Evolutionary conservation across 2,329 filamentous ascomycete species (phyloP).

Genomic region (Beauveria scarabaeidicola): DNA sequence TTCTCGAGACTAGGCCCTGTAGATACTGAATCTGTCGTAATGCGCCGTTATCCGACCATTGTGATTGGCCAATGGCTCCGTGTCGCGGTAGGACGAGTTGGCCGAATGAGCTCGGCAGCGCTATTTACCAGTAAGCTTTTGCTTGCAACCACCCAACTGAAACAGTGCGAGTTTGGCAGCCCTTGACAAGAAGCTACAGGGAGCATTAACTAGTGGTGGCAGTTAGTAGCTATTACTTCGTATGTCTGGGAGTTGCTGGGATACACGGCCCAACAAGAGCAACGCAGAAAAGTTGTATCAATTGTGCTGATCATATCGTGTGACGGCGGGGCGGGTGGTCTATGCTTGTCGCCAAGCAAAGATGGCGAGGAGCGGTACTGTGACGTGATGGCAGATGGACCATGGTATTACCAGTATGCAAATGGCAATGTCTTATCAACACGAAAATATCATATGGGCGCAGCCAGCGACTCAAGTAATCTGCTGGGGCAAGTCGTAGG

Average conservation of each 20-base stretch:
- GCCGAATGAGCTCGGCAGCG: no score
- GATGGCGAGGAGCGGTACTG: background rate
- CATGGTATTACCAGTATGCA: background rate
- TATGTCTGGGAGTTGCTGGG: background rate
- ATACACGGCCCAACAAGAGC: background rate
- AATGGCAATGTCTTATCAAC: constrained; percentile 4
- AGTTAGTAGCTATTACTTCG: background rate
- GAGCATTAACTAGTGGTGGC: background rate
- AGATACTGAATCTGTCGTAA: constrained; percentile 1
- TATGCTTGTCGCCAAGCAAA: background rate
- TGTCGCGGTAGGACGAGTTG: background rate
- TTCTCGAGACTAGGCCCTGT: background rate
- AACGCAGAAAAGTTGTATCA: background rate
- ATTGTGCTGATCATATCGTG: background rate
- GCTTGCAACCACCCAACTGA: background rate
- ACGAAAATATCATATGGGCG: background rate
- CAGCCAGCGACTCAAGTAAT: background rate
- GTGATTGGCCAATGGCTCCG: constrained; percentile 10
- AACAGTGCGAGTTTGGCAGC: background rate
- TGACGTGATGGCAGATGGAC: constrained; percentile 6
- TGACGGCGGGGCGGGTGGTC: background rate
- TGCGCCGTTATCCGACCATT: constrained; percentile 8
- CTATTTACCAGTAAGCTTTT: background rate
- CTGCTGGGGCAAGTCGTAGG: background rate
- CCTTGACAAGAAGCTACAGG: background rate